These are phyloP conservation scores for Aquilaria sinensis DNA, from an alignment of 345 rosid species.

Conservation along the genomic window DNA sequence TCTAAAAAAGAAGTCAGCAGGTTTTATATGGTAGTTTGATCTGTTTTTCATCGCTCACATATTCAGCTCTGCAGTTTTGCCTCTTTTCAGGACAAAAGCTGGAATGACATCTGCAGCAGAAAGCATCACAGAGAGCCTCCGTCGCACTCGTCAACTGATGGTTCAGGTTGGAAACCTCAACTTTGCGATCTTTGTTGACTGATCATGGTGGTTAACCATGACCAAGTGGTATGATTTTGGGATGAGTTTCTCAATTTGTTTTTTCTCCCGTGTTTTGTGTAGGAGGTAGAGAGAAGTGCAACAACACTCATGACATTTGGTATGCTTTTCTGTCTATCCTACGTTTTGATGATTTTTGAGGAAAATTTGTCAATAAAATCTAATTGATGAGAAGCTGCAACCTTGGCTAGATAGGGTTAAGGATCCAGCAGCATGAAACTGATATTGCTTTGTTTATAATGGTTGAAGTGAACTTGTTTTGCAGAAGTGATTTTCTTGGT, in stretches of 20 bases:
- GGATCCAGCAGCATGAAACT: no score
- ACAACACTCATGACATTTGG: conserved; percentile 74
- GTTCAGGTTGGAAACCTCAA: conserved; percentile 58
- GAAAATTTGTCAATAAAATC: no score
- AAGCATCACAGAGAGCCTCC: conserved; percentile 95
- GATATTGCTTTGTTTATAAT: no score
- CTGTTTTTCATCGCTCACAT: not conserved
- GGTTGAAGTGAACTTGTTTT: no score
- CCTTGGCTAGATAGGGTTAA: no score
- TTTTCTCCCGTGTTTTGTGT: conserved; percentile 15
- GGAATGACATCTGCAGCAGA: conserved; percentile 97
- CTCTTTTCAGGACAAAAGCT: conserved; percentile 66
- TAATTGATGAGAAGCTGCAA: no score
- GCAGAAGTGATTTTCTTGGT: no score
- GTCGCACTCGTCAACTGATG: conserved; percentile 90
- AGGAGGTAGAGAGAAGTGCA: conserved; percentile 96
- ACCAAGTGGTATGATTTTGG: not conserved
- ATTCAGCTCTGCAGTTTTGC: not conserved
- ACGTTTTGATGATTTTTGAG: no score
- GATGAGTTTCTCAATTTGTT: conserved; percentile 2
- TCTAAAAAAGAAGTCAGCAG: not conserved
- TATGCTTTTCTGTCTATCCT: conserved; percentile 30
- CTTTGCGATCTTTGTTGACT: not conserved
- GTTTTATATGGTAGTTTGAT: not conserved
- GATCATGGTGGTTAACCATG: not conserved